Evolutionary conservation across 75 land plant genomes (phyloP), one percentile per base, ranked within the genome.

Genomic region (Selaginella moellendorffii): DNA sequence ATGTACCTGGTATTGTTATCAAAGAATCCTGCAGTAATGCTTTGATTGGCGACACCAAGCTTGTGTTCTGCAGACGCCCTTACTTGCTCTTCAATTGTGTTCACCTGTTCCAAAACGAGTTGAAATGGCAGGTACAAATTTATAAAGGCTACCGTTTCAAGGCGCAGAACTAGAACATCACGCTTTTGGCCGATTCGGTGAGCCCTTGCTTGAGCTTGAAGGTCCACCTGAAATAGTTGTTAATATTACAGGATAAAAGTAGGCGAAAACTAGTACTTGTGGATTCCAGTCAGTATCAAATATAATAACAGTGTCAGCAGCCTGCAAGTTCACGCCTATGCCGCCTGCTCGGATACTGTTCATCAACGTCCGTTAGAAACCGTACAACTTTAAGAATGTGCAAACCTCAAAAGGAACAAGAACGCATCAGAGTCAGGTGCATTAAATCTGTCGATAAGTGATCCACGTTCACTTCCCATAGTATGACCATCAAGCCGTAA

Each of bases 271-370:
- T 18, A 46, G 14, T 10, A 10, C 99, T 91, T 95, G 99, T 54
- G 99, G 99, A 78, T 95, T 95, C 99, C 99, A 95, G 67, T 95
- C 99, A 1, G 99, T 95, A 77, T 95, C 99, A 69, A 95, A 95
- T 53, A 95, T 86, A 31, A 95, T 86, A 26, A 95, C 99, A 28
- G 99, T 95, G 76, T 95, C 99, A 31, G 99, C 99, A 66, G 99
- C 99, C 74, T 95, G 99, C 67, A 95, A 82, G 80, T 95, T 95
- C 27, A 95, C 85, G 29, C 99, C 99, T 67, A 95, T 86, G 29
- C 99, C 99, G 30, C 99, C 99, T 30, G 99, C 99, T 1, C 99
- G 99, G 63, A 95, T 89, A 62, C 99, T 95, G 65, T 8, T 21
- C 59, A 19, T 8, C 21, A 56, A 56, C 23, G n/a, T 56, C 5